Conservation (phyloP, 2,329 filamentous ascomycete genomes). For the Fusarium sterilihyphosum region DNA sequence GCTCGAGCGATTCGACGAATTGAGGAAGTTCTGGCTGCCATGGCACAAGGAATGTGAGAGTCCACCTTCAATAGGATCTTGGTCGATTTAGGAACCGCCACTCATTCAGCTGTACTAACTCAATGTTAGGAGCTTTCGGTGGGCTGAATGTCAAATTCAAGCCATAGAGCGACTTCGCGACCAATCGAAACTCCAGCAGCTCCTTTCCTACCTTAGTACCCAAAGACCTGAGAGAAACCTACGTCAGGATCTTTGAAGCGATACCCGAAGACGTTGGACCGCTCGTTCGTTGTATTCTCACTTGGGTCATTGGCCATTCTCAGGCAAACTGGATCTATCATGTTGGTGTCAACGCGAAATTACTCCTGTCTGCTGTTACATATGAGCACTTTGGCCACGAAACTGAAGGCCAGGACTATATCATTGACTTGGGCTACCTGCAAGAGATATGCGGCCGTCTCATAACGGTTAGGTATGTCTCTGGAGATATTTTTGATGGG, state of each 20-base stretch:
- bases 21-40: neutral
- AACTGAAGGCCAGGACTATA: rapidly evolving
- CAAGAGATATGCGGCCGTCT: neutral
- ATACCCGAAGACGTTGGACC: neutral
- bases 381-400: neutral
- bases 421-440: rapidly evolving
- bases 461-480: neutral
- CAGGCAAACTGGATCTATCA: neutral
- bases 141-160: neutral
- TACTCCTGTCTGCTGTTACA: neutral
- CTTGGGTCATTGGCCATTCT: neutral
- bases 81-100: too few species aligned
- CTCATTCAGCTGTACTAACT: neutral
- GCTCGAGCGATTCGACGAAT: neutral
- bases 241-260: neutral
- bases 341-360: neutral
- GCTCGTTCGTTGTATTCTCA: neutral
- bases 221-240: neutral
- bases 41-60: neutral
- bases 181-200: neutral
- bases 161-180: neutral
- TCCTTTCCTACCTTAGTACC: neutral
- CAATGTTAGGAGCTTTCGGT: neutral
- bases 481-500: neutral
- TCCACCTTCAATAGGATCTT: too few species aligned